Evolutionary conservation across 1,139 yeast species (phyloP), one percentile per base, ranked within the genome.

Genomic region (Candida sojae): DNA sequence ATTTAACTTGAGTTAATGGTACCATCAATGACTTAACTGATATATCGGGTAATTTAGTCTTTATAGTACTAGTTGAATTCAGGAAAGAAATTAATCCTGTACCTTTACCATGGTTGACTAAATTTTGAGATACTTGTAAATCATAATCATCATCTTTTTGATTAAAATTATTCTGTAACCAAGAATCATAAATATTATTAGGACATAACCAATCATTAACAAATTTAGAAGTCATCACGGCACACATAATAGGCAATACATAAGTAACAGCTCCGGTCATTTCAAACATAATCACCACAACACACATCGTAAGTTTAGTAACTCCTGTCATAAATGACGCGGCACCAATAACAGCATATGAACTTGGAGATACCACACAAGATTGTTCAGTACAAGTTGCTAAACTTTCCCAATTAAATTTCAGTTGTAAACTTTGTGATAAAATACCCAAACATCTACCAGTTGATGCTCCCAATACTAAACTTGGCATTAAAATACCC

Each of bases 401-500:
- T 50, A 76, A 69, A 10, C 71, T 61, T 3, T 71, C 71, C 54
- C 75, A 66, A 6, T 70, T 59, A 6, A 76, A 61, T n/a, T 66
- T 60, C 11, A 62, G 59, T 60, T 84, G 88, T 25, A 82, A 55
- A 1, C 63, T 63, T 54, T 80, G 82, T 38, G 87, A 75, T 1
- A 83, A 43, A 2, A 84, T 72, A 0, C 96, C 96, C 6, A 86
- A 57, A 5, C 85, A 66, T 45, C 96, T 66, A 0, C 96, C 96
- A 8, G 79, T 67, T 1, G 84, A 67, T 0, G 88, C 95, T 3
- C 96, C 96, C 13, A 86, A 70, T 0, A 83, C 82, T 57, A 88
- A 70, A 0, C 89, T 80, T 0, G 96, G 95, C 80, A 84, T 80
- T 48, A 88, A 66, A 3, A 87, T 73, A 0, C 95, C 96, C 2